Evolutionary conservation across 306 rosid genomes (phyloP), one percentile per base, ranked within the genome.

Genomic region (Oxytropis ochrocephala): DNA sequence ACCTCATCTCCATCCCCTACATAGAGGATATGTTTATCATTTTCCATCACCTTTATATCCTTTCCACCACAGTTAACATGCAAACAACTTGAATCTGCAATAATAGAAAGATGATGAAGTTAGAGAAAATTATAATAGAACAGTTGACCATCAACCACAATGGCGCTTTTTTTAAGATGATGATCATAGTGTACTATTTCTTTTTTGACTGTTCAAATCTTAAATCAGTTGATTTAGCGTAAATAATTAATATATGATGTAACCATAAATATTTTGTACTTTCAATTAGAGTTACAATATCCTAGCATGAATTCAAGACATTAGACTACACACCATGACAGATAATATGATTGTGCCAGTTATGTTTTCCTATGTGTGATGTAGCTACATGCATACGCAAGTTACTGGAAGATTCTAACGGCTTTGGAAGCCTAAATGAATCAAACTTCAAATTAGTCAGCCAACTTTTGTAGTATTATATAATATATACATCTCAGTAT

Each of bases 61-160:
- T 76, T 73, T 76, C 95, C 91, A 35, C 95, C 95, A 55, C 95
- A 82, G 50, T 84, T 88, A 73, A 86, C 54, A 74, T 82, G 80
- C 71, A 86, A 54, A 81, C 97, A 93, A 79, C 51, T 87, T 24
- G 90, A 86, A 86, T 86, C 98, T 93, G 87, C 56, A 72, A 80
- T 8, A 18, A 77, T 9, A 41, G 46, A 51, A 64, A 64, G 42
- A 64, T 61, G 29, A 60, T 61, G 29, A 60, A 42, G 55, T 79
- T 8, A 59, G 39, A 62, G 30, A 7, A 7, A 52, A 53, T 56
- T 17, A 72, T 51, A 35, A 70, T 32, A 51, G 35, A 78, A 21
- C 4, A 72, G 32, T 49, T 47, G 35, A 12, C 42, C 49, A 36
- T 57, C 62, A 29, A 56, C 39, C 13, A 11, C 41, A 32, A 64